Percentiles rank a stretch among this genome's conserved stretches.
These are phyloP conservation scores for Aegilops umbellulata DNA, from an alignment of 176 grass and related monocot species.

Conservation along the genomic window DNA sequence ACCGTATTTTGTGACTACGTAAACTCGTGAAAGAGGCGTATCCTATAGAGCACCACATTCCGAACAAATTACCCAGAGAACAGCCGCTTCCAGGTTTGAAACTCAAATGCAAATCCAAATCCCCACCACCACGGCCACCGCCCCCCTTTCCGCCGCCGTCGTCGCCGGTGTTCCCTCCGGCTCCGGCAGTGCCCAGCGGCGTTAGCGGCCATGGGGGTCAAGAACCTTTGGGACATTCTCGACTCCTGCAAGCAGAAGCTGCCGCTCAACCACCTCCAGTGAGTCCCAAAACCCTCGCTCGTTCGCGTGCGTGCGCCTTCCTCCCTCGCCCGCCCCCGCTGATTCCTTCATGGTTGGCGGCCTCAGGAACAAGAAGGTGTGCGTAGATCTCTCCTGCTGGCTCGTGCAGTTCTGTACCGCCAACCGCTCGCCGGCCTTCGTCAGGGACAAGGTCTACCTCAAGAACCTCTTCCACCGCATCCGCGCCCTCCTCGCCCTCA, in stretches of 20 bases:
- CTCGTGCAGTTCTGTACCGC: slow-evolving; percentile 69
- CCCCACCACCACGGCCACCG: slow-evolving; percentile 1
- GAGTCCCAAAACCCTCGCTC: slow-evolving; percentile 21
- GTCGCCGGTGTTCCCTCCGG: not conserved
- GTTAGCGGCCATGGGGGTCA: slow-evolving; percentile 64
- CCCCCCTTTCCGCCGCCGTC: not conserved
- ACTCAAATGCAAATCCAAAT: slow-evolving; percentile 8
- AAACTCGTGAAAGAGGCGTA: not conserved
- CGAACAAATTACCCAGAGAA: not conserved
- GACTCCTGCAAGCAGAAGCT: slow-evolving; percentile 96
- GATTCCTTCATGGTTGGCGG: not conserved
- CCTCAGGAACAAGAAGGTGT: slow-evolving; percentile 84
- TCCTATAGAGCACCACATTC: not conserved
- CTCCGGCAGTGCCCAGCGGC: not conserved
- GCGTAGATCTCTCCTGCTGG: slow-evolving; percentile 96
- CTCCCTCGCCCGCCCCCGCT: slow-evolving; percentile 1
- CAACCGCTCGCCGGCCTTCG: slow-evolving; percentile 39
- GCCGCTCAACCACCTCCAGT: slow-evolving; percentile 91
- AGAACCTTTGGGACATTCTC: slow-evolving; percentile 94
- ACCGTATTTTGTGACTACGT: not conserved
- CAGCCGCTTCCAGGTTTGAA: slow-evolving; percentile 1
- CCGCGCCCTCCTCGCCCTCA: slow-evolving; percentile 84
- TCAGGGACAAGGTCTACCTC: slow-evolving; percentile 83
- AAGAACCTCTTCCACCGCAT: slow-evolving; percentile 85
- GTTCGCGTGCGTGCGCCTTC: not conserved